Conservation (phyloP, 1,139 yeast genomes). For the Pichia sp. region DNA sequence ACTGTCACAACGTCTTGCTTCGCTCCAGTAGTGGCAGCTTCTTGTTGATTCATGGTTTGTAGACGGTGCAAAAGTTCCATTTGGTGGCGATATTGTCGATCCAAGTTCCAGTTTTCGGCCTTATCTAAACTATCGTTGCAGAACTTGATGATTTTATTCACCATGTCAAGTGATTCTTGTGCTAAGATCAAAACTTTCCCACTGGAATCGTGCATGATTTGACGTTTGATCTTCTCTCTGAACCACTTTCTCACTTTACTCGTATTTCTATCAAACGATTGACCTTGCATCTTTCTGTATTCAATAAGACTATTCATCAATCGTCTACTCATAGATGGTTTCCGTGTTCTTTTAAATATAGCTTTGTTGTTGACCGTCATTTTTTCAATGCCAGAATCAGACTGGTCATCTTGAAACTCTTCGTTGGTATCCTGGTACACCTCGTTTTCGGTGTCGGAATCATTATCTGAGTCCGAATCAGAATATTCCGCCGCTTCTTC, state of each 20-base stretch:
- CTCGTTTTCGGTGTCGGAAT: conserved; percentile 4
- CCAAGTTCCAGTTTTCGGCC: conserved; percentile 68
- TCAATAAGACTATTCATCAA: conserved; percentile 21
- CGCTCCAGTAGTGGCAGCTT: too few relatives aligned
- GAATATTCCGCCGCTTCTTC: conserved; percentile 11
- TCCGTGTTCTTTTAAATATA: conserved; percentile 11
- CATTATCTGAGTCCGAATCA: conserved; percentile 12
- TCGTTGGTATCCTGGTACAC: conserved; percentile 15
- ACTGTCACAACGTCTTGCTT: too few relatives aligned
- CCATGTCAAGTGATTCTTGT: conserved; percentile 84
- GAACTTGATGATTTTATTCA: conserved; percentile 70
- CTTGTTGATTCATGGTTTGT: conserved; percentile 20
- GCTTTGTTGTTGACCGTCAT: conserved; percentile 11
- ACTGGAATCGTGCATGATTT: conserved; percentile 34
- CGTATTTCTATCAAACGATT: conserved; percentile 6
- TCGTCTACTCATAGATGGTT: conserved; percentile 21
- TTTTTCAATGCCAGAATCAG: conserved; percentile 10
- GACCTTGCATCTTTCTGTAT: conserved; percentile 15
- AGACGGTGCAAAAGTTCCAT: conserved; percentile 20
- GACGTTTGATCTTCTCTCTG: conserved; percentile 21
- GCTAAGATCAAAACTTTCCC: conserved; percentile 75
- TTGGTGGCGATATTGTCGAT: conserved; percentile 23
- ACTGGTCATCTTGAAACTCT: conserved; percentile 2
- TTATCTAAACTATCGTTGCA: conserved; percentile 77
- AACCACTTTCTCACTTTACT: conserved; percentile 21